These are phyloP conservation scores for Colletotrichum orchidophilum DNA, from an alignment of 2,329 filamentous ascomycete genomes.

Conservation along the genomic window DNA sequence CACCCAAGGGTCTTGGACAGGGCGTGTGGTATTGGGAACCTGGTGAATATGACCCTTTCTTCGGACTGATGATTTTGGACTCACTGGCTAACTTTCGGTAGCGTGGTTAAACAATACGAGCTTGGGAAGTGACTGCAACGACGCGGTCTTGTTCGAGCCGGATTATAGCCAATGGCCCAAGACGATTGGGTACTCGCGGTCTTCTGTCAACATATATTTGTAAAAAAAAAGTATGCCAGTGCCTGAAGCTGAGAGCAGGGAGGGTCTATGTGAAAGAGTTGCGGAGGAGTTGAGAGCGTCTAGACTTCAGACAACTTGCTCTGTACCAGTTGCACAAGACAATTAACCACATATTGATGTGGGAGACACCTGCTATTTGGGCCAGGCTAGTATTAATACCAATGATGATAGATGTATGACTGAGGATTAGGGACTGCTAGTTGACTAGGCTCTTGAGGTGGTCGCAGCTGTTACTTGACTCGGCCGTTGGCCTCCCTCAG, in stretches of 20 bases:
- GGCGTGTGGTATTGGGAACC: constrained; percentile 29
- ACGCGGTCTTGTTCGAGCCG: constrained; percentile 25
- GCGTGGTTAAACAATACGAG: constrained; percentile 26
- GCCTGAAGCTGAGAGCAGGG: background rate
- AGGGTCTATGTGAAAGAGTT: background rate
- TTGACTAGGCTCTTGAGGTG: background rate
- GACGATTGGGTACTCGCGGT: constrained; percentile 21
- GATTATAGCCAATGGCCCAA: constrained; percentile 29
- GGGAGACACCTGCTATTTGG: background rate
- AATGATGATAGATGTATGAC: background rate
- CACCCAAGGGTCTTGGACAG: constrained; percentile 16
- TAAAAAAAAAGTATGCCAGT: background rate
- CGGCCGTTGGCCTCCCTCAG: no score
- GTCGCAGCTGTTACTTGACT: background rate
- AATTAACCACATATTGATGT: background rate
- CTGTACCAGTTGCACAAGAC: background rate
- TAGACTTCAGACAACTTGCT: background rate
- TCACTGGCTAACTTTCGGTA: background rate
- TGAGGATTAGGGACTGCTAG: background rate
- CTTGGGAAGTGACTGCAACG: constrained; percentile 26
- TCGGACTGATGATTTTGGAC: no score
- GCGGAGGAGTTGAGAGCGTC: no score
- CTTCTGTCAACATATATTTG: constrained; percentile 22
- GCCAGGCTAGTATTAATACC: background rate
- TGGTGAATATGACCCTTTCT: background rate